These are phyloP conservation scores for Pleurotus ostreatus DNA, from an alignment of 768 basidiomycete species.

Conservation along the genomic window DNA sequence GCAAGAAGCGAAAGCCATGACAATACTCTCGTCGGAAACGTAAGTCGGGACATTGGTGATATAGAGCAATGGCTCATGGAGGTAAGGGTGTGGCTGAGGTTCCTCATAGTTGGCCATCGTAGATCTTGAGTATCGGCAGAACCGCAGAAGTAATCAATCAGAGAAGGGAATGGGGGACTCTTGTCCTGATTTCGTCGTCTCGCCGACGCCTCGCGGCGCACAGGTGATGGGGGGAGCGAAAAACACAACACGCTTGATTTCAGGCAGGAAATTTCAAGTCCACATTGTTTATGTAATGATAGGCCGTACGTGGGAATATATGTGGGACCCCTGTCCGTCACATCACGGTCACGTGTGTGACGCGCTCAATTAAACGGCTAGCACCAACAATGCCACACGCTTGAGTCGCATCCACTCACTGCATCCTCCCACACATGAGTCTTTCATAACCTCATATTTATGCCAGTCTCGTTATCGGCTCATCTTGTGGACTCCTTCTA, in stretches of 20 bases:
- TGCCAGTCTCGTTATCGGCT: slow-evolving; percentile 59
- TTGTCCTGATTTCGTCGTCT: slow-evolving; percentile 5
- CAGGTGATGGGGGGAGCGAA: slow-evolving; percentile 3
- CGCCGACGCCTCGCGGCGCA: slow-evolving; percentile 9
- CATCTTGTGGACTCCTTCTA: slow-evolving; percentile 51
- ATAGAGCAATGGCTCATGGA: slow-evolving; percentile 79
- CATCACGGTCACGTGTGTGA: neutral
- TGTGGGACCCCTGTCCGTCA: neutral
- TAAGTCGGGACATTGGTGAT: slow-evolving; percentile 73
- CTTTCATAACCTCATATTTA: slow-evolving; percentile 16
- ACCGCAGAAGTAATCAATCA: slow-evolving; percentile 12
- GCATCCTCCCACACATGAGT: too few relatives aligned
- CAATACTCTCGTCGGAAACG: slow-evolving; percentile 75
- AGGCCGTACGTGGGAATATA: neutral
- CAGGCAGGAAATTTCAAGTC: slow-evolving; percentile 3
- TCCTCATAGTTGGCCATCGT: slow-evolving; percentile 34
- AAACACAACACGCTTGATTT: slow-evolving; percentile 3
- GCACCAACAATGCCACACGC: neutral
- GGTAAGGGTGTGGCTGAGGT: slow-evolving; percentile 71
- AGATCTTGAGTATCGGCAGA: slow-evolving; percentile 23
- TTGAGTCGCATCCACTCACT: neutral
- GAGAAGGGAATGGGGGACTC: slow-evolving; percentile 10
- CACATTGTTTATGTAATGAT: slow-evolving; percentile 4
- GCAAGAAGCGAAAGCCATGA: slow-evolving; percentile 66
- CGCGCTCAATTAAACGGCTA: neutral